Base-by-base conservation (phyloP, 192 early-diverging fungal genomes). In the Podila epigama region DNA sequence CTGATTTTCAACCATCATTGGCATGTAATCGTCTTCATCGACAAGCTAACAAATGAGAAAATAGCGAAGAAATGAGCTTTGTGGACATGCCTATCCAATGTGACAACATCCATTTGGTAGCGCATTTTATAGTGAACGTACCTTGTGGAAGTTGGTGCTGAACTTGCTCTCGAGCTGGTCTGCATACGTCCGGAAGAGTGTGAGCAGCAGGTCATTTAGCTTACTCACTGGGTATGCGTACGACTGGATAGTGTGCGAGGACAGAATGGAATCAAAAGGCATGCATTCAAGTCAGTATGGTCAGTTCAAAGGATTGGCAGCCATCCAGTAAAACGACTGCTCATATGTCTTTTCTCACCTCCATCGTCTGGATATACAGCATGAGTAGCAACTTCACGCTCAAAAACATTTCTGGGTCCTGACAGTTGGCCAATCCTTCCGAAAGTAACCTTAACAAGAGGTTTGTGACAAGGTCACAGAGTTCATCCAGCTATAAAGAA, bases 321-420 rank as follows among this genome's bases (percentile, higher is more conserved):
- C 44, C 20, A n/a, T n/a, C n/a, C n/a, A n/a, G n/a, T n/a, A n/a
- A n/a, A n/a, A n/a, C n/a, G n/a, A n/a, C n/a, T n/a, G n/a, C n/a
- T n/a, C n/a, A n/a, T n/a, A n/a, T n/a, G n/a, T n/a, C n/a, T n/a
- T n/a, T n/a, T 27, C 42, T 13, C 84, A 92, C 91, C 81, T 96
- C 95, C 82, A 98, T 84, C 15, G 94, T 97, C 54, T 96, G 91
- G 20, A 96, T 97, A 65, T 96, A 99, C 4, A 92, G 84, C 28
- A 92, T 85, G 54, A 98, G 81, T n/a, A 79, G 52, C 31, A 87
- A 63, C 62, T 98, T 95, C 64, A 99, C 89, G 33, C 81, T 69
- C 39, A 95, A 72, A 34, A 97, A 96, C 54, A 92, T 80, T 16
- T 91, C 89, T 15, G 97, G 93, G 60, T 91, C 86, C 13, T 85